phyloP scores from a whole-genome alignment of 2,329 filamentous ascomycete genomes.

The Gyromitra esculenta region DNA sequence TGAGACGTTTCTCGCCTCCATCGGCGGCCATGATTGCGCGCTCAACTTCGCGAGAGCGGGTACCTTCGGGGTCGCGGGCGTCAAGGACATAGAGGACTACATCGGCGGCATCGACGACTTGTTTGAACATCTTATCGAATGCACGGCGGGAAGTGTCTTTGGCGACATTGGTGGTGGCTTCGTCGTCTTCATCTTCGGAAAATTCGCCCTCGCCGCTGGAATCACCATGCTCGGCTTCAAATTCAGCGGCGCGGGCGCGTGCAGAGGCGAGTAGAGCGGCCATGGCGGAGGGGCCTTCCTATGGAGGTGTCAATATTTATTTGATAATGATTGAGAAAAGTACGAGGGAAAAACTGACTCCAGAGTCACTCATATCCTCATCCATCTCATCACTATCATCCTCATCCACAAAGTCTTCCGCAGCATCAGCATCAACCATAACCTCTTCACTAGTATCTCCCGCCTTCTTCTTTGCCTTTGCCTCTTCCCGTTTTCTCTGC shows the following conservation, averaged over 20 bases:
- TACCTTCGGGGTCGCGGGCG: slow-evolving; percentile 89
- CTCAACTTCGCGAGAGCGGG: slow-evolving; percentile 88
- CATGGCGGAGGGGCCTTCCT: slow-evolving; percentile 69
- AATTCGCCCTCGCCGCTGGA: slow-evolving; percentile 67
- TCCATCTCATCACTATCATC: slow-evolving; percentile 67
- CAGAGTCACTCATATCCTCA: slow-evolving; percentile 49
- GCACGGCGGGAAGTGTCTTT: slow-evolving; percentile 79
- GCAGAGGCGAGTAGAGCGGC: slow-evolving; percentile 89
- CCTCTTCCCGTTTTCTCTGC: slow-evolving; percentile 74
- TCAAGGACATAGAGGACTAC: slow-evolving; percentile 93
- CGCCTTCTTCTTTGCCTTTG: slow-evolving; percentile 69
- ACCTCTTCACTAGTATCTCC: slow-evolving; percentile 63
- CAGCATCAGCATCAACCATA: slow-evolving; percentile 64
- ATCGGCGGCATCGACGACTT: slow-evolving; percentile 87
- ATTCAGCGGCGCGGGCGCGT: slow-evolving; percentile 77
- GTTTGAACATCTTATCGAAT: slow-evolving; percentile 96
- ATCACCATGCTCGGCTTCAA: slow-evolving; percentile 72
- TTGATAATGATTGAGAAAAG: no score
- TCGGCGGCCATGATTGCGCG: slow-evolving; percentile 90
- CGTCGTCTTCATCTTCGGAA: slow-evolving; percentile 64
- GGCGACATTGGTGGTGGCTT: slow-evolving; percentile 39
- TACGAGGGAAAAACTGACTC: slow-evolving; percentile 17
- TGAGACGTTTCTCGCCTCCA: slow-evolving; percentile 82
- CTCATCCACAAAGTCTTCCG: slow-evolving; percentile 67
- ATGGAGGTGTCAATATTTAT: slow-evolving; percentile 6